These are phyloP conservation scores for Colletotrichum tropicale DNA, from an alignment of 2,329 filamentous ascomycete genomes.

Conservation along the genomic window DNA sequence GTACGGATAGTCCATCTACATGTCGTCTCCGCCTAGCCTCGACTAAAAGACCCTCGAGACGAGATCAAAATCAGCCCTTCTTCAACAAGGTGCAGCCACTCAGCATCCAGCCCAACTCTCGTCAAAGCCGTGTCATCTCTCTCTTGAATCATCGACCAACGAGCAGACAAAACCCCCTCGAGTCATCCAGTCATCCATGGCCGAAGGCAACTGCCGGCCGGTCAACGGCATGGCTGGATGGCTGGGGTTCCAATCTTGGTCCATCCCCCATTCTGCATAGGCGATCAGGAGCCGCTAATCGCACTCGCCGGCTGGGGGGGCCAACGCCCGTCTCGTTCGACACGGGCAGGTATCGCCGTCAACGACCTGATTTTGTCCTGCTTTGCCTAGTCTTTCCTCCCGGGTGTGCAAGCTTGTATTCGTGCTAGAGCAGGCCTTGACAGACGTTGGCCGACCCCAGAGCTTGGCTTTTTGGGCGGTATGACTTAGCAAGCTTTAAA, in stretches of 20 bases:
- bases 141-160: background rate
- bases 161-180: background rate
- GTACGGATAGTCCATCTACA: background rate
- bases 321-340: background rate
- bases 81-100: background rate
- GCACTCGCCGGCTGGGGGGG: background rate
- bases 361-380: background rate
- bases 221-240: background rate
- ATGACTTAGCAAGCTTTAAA: background rate
- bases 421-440: background rate
- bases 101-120: background rate
- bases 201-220: conserved; percentile 10
- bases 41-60: background rate
- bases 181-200: background rate
- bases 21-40: background rate
- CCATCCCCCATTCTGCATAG: background rate
- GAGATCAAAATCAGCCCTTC: background rate
- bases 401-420: background rate
- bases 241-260: background rate
- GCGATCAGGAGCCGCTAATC: conserved; percentile 1
- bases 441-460: background rate
- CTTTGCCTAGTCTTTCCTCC: background rate
- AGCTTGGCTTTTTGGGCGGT: background rate
- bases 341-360: background rate
- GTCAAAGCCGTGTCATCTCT: background rate